Conservation (phyloP, 2,329 filamentous ascomycete genomes). For the Diaporthe caulivora region DNA sequence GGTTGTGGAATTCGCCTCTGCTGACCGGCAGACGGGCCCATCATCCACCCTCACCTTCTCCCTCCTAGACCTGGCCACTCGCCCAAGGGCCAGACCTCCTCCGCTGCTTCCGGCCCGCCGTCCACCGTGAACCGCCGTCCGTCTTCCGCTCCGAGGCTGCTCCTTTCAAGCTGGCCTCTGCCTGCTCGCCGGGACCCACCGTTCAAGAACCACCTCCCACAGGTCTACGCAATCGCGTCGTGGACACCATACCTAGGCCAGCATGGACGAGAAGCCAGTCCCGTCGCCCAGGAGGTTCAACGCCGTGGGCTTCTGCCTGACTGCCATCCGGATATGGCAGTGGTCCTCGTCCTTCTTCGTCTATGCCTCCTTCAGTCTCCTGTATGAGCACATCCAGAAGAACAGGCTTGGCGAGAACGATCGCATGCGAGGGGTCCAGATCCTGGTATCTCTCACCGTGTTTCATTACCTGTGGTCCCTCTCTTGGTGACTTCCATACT, state of each 20-base stretch:
- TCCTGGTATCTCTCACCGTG: slow-evolving; percentile 33
- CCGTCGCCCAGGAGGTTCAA: slow-evolving; percentile 33
- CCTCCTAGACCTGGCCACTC: not conserved
- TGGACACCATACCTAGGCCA: not conserved
- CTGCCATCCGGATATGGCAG: slow-evolving; percentile 42
- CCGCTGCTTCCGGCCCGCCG: slow-evolving; percentile 5
- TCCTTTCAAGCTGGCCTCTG: not conserved
- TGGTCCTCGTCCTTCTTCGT: slow-evolving; percentile 48
- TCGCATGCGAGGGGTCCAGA: slow-evolving; percentile 34
- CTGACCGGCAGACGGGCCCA: slow-evolving; percentile 25
- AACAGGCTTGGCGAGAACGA: slow-evolving; percentile 31
- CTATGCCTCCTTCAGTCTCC: slow-evolving; percentile 38
- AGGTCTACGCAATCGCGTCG: slow-evolving; percentile 6
- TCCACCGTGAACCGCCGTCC: not conserved
- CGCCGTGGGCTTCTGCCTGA: slow-evolving; percentile 39
- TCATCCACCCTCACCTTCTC: not conserved
- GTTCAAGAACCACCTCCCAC: not conserved
- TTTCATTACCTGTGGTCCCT: not conserved
- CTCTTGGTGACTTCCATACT: not conserved
- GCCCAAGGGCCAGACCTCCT: not conserved
- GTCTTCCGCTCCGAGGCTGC: not conserved
- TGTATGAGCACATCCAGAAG: slow-evolving; percentile 34
- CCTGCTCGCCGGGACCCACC: slow-evolving; percentile 8
- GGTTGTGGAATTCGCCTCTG: slow-evolving; percentile 11
- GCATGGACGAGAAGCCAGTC: slow-evolving; percentile 36